Conservation (phyloP, 176 grass and related monocot genomes). For the Oryza rufipogon region DNA sequence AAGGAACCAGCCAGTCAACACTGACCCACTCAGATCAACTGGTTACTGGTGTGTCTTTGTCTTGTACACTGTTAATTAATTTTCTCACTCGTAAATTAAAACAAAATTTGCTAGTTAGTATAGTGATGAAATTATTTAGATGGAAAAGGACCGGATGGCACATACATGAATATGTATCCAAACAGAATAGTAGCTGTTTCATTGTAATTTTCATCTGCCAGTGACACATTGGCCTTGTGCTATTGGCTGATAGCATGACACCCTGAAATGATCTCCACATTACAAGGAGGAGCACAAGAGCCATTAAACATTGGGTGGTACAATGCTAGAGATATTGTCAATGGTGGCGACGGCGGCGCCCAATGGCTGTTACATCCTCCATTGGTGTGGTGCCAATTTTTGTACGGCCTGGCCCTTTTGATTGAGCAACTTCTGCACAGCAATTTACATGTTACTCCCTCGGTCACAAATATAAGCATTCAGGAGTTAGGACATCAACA, state of each 20-base stretch:
- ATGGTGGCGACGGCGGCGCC: background rate
- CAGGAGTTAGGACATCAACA: too few species aligned
- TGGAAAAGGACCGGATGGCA: constrained; percentile 16
- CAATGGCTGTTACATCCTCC: background rate
- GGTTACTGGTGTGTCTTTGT: background rate
- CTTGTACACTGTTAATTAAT: background rate
- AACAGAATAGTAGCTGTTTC: background rate
- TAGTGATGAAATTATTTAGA: background rate
- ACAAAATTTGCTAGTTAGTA: constrained; percentile 14
- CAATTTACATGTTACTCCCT: background rate
- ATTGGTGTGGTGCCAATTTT: background rate
- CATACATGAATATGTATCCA: constrained; percentile 1
- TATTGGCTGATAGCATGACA: constrained; percentile 8
- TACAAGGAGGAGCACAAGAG: background rate
- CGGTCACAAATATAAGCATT: too few species aligned
- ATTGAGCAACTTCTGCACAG: background rate
- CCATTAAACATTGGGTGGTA: background rate
- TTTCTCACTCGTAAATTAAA: background rate
- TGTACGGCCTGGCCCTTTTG: background rate
- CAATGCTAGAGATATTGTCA: background rate
- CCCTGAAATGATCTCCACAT: background rate
- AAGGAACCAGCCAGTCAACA: background rate
- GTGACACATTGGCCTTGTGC: constrained; percentile 11
- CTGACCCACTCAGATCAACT: background rate
- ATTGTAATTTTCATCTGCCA: constrained; percentile 5